Evolutionary conservation across 495 filamentous ascomycete genomes (phyloP), one percentile per base, ranked within the genome.

Genomic region (Pyrenula aspistea): DNA sequence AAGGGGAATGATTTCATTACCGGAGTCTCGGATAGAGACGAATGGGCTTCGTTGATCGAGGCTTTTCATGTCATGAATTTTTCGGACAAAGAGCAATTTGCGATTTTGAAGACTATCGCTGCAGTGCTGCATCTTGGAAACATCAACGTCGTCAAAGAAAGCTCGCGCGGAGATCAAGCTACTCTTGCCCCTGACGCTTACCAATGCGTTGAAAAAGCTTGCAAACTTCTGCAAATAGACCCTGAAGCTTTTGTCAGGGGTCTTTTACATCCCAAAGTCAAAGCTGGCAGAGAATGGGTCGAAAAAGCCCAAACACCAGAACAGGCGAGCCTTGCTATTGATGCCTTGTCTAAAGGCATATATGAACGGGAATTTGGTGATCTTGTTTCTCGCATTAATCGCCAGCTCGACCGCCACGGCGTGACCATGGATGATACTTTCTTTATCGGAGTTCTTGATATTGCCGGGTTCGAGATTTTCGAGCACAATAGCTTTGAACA

Each of bases 391-490:
- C 84, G 91, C 55, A 93, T 99, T 71, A 99, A 99, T 65, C 81
- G 78, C 25, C 91, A 93, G 63, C 79, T 99, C 19, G 92, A 96
- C 63, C 83, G 86, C 10, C 84, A 81, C 24, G 84, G 85, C 2
- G 77, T 87, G 67, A 81, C 86, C 1, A 71, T 83, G 24, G 93
- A 97, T 54, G 92, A 96, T 58, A 88, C 87, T 8, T 85, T 86
- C 58, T 99, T 99, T 67, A 97, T 99, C 61, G 94, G 94, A 25
- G 94, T 99, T 2, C 83, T 99, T 48, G 94, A 99, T 83, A 97
- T 99, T 73, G 94, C 94, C 56, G 94, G 94, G 36, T 99, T 99
- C 65, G 94, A 99, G 61, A 99, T 99, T 54, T 99, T 99, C 64
- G 88, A 99, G 61, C 80, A 89, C 58, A 99, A 99, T 68, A 95